Percentiles rank a stretch among this genome's conserved stretches.
These are phyloP conservation scores for Rosa multiflora DNA, from an alignment of 306 rosid species.

Conservation along the genomic window DNA sequence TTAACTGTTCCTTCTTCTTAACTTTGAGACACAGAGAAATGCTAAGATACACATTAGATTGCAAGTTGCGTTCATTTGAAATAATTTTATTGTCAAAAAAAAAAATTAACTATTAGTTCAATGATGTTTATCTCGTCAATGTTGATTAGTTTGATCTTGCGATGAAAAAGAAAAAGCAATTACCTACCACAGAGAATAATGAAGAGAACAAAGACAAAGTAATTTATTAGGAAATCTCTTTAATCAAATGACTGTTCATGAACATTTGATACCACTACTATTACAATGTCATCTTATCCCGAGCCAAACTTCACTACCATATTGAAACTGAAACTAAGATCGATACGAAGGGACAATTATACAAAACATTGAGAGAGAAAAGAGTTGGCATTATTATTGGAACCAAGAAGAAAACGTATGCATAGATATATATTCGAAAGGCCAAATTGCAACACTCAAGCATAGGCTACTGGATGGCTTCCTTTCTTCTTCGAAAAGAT, in stretches of 20 bases:
- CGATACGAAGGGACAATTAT: not conserved
- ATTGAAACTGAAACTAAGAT: not conserved
- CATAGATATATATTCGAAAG: not conserved
- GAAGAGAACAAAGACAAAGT: not conserved
- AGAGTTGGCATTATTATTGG: not conserved
- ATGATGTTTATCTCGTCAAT: too few species aligned
- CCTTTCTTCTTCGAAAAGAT: conserved; percentile 74
- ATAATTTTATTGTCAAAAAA: too few species aligned
- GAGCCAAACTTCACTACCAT: not conserved
- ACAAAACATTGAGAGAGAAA: not conserved
- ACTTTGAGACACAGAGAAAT: too few species aligned
- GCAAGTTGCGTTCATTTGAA: too few species aligned
- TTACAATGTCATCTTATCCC: not conserved
- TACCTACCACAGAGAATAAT: not conserved
- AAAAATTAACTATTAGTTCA: too few species aligned
- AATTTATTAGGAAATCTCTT: not conserved
- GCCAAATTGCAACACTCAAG: conserved; percentile 22
- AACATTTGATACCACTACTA: not conserved
- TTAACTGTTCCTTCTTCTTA: too few species aligned
- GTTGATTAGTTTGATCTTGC: not conserved
- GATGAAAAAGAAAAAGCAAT: not conserved
- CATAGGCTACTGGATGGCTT: conserved; percentile 29
- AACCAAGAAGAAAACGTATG: not conserved
- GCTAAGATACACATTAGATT: too few species aligned
- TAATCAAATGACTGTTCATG: not conserved